Evolutionary conservation across 345 rosid species (phyloP), one percentile per base, ranked within the genome.

Genomic region (Linum tenue): DNA sequence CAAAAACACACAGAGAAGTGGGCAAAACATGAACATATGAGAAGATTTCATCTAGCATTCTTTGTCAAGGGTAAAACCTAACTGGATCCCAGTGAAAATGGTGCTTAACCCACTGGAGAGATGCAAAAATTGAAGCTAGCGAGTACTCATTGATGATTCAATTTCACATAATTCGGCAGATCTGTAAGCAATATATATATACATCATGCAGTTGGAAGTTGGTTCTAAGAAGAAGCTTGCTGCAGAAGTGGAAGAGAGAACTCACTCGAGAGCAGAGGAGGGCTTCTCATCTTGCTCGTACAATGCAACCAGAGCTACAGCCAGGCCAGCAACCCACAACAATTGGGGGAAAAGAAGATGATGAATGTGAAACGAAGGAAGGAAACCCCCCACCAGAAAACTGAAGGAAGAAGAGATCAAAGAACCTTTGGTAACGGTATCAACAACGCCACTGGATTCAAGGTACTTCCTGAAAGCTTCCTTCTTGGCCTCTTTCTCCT

Each of bases 221-320:
- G 15, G 14, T 9, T 48, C 53, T 48, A 48, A 48, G 36, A 31
- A 14, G 11, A 57, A 57, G 3, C 22, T 5, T n/a, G 38, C 16
- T 8, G 37, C 60, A 17, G 37, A 57, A 56, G 22, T 35, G 7
- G 36, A 56, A 5, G 31, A 12, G 39, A 17, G 15, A 61, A 88
- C 98, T 81, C 79, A 90, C 96, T 92, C 98, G 63, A 83, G 75
- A 62, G 95, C 96, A 60, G 97, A 90, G 44, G 90, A 84, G 67
- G 96, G 98, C 70, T 88, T 88, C 74, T 90, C 97, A 76, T 86
- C 83, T 71, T 92, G 90, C 81, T 92, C 98, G 75, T 90, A 92
- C 61, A 90, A 77, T 38, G 91, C 74, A 70, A 88, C 96, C 69
- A 92, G 77, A 73, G 86, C 96, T 92, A 72, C 75, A 84, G 1